These are phyloP conservation scores for Beauveria australis DNA, from an alignment of 2,329 filamentous ascomycete species.

Conservation along the genomic window DNA sequence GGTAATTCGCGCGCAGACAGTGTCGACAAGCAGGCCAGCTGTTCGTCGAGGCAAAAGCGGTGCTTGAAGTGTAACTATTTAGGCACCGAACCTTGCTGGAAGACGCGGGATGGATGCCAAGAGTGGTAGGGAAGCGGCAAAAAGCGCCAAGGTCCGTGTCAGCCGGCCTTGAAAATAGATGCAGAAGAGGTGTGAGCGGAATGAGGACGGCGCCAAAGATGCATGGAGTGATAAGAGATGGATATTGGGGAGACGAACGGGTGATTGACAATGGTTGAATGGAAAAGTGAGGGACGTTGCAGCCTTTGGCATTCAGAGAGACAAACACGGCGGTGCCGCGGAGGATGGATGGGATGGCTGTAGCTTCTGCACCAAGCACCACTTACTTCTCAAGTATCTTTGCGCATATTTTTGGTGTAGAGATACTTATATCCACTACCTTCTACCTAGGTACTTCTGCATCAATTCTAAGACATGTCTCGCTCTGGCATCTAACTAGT, in stretches of 20 bases:
- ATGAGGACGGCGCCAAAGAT: not conserved
- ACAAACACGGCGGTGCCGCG: not conserved
- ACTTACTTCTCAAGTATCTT: not conserved
- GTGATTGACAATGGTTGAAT: not conserved
- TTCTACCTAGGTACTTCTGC: not conserved
- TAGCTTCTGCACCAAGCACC: not conserved
- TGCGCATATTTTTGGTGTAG: not conserved
- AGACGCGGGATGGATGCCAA: not conserved
- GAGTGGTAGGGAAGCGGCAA: not conserved
- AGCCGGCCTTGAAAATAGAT: not conserved
- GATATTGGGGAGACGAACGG: not conserved
- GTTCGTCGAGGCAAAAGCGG: not conserved
- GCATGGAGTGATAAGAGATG: not conserved
- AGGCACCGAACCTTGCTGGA: too few relatives aligned
- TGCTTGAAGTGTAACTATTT: not conserved
- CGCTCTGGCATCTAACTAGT: not conserved
- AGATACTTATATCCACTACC: not conserved
- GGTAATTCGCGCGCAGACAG: not conserved
- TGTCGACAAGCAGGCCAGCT: not conserved
- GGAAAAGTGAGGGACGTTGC: not conserved
- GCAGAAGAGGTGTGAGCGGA: not conserved
- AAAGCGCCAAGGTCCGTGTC: not conserved
- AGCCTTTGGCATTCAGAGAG: not conserved
- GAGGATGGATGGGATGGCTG: not conserved
- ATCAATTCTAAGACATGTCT: conserved; percentile 2